Evolutionary conservation across 148 eudicot species (phyloP).

Genomic region (Pouteria glomerata): DNA sequence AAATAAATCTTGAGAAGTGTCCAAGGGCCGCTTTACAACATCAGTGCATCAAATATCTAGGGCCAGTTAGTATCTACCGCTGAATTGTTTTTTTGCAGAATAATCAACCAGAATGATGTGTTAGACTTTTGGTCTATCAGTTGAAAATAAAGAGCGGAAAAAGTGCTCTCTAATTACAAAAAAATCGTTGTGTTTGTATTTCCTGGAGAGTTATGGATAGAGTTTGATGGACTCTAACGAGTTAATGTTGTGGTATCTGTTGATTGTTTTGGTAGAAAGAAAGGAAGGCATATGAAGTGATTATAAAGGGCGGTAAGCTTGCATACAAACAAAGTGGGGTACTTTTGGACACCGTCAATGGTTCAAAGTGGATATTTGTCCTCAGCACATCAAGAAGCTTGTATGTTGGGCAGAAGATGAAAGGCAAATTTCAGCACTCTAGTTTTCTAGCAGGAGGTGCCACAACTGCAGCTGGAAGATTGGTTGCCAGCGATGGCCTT

Average conservation of each 20-base stretch:
- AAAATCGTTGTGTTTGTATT: too few relatives aligned
- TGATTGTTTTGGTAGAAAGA: constrained; percentile 36
- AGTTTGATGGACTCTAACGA: too few relatives aligned
- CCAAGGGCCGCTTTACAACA: constrained; percentile 45
- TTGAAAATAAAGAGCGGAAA: too few relatives aligned
- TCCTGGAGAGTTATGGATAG: too few relatives aligned
- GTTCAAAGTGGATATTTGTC: constrained; percentile 74
- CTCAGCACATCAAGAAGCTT: constrained; percentile 49
- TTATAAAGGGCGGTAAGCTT: constrained; percentile 45
- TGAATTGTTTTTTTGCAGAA: too few relatives aligned
- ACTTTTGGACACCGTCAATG: constrained; percentile 47
- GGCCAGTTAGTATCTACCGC: constrained; percentile 35
- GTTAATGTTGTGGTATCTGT: too few relatives aligned
- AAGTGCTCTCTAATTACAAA: too few relatives aligned
- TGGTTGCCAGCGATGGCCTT: constrained; percentile 50
- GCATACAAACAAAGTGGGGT: constrained; percentile 33
- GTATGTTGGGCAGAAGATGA: constrained; percentile 60
- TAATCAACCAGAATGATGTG: too few relatives aligned
- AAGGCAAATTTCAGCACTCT: constrained; percentile 76
- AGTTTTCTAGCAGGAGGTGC: constrained; percentile 89
- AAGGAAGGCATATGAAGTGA: constrained; percentile 60
- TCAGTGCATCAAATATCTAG: constrained; percentile 75
- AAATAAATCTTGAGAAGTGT: constrained; percentile 52
- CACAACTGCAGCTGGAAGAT: constrained; percentile 72
- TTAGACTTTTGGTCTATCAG: too few relatives aligned